These are phyloP conservation scores for Alternaria brassicae DNA, from an alignment of 2,329 filamentous ascomycete species.

Conservation along the genomic window DNA sequence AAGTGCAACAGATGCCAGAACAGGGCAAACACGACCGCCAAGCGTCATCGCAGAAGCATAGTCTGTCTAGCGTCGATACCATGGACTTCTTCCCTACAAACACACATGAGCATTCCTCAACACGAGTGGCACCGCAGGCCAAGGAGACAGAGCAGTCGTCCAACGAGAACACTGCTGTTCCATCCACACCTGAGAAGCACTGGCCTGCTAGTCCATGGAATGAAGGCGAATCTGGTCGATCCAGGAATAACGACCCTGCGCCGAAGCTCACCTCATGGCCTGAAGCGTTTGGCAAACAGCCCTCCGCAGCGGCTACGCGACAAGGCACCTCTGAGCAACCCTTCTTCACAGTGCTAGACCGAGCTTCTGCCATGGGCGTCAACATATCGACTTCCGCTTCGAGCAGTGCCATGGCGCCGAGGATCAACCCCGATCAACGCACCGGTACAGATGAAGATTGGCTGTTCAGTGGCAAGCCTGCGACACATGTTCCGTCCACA, in stretches of 20 bases:
- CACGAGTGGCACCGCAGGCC: constrained; percentile 36
- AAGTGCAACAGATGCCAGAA: constrained; percentile 25
- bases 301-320: constrained; percentile 26
- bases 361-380: constrained; percentile 7
- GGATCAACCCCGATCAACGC: constrained; percentile 25
- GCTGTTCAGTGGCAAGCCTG: constrained; percentile 29
- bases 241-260: constrained; percentile 27
- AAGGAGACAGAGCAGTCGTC: constrained; percentile 20
- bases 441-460: constrained; percentile 33
- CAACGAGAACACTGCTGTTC: constrained; percentile 27
- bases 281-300: constrained; percentile 39
- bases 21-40: constrained; percentile 24
- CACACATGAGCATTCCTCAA: constrained; percentile 51
- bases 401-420: constrained; percentile 19
- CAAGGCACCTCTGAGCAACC: constrained; percentile 17
- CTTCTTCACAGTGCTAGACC: constrained; percentile 11
- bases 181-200: constrained; percentile 47
- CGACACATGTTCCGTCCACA: constrained; percentile 38
- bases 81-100: constrained; percentile 53
- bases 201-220: constrained; percentile 50
- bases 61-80: constrained; percentile 51
- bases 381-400: constrained; percentile 16
- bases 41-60: constrained; percentile 43
- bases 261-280: constrained; percentile 42
- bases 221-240: constrained; percentile 30